Conservation (phyloP, 768 basidiomycete genomes). For the Peribolospora baueri region DNA sequence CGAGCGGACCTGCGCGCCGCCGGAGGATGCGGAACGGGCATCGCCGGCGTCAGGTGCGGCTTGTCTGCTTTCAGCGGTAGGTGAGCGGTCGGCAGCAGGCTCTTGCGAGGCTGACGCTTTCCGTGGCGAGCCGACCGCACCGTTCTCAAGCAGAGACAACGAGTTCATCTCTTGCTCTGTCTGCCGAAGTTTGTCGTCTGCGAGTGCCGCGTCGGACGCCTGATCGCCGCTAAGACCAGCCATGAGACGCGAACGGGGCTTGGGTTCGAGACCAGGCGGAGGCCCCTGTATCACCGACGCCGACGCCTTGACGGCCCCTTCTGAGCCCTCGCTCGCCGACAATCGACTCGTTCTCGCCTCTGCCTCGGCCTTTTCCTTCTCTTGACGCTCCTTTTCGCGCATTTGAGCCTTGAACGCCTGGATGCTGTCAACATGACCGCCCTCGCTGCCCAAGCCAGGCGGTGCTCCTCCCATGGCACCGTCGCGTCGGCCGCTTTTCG, state of each 20-base stretch:
- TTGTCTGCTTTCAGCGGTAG: background rate
- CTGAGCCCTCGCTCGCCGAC: background rate
- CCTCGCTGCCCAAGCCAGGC: background rate
- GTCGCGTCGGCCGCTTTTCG: background rate
- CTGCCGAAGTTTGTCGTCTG: background rate
- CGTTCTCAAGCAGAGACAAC: slow-evolving; percentile 7
- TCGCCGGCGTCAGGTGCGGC: background rate
- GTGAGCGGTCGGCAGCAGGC: background rate
- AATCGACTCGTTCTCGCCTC: background rate
- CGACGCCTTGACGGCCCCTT: background rate
- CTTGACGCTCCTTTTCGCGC: slow-evolving; percentile 8
- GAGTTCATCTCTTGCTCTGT: background rate
- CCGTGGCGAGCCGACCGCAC: slow-evolving; percentile 3
- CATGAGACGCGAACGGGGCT: background rate
- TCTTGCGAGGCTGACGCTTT: too few relatives aligned
- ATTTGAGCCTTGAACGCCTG: slow-evolving; percentile 11
- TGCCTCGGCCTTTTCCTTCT: slow-evolving; percentile 4
- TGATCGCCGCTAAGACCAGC: background rate
- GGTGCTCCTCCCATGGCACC: background rate
- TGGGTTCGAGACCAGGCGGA: background rate
- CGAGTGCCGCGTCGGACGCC: background rate
- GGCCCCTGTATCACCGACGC: background rate
- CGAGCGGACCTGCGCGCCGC: background rate
- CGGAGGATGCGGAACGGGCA: background rate
- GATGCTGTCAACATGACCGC: slow-evolving; percentile 4